Base-by-base conservation (phyloP, 2,329 filamentous ascomycete genomes). In the Orbilia oligospora region DNA sequence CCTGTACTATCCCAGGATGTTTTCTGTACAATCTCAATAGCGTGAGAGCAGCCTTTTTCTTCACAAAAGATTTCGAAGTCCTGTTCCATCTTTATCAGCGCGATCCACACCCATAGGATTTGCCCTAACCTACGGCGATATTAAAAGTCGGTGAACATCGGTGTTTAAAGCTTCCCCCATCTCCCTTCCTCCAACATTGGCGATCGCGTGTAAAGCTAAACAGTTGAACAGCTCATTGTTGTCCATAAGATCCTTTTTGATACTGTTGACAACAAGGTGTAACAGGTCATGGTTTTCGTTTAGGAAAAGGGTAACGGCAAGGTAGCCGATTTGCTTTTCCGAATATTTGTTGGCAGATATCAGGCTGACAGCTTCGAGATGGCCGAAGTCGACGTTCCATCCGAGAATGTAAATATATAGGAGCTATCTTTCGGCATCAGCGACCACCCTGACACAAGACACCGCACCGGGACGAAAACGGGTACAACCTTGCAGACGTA, bases 341-440 rank as follows among this genome's bases (percentile, higher is more conserved):
- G 95, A 98, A 86, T 98, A 99, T 84, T 98, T 99, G 83, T 89
- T 94, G 71, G 95, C 94, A 30, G 95, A 97, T 82, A 99, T 97
- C 83, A 99, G 89, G 84, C 98, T 98, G 84, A 99, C 95, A 38
- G 97, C 97, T 86, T 99, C 96, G 81, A 99, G 90, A 84, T 99
- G 96, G 71, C 96, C 96, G 85, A 99, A 99, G 85, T 98, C 97
- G 86, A 99, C 95, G 84, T 99, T 95, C 92, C 96, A 99, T 61
- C 96, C 96, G 81, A 99, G 89, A 78, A 99, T 99, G 85, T 99
- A 99, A 83, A 99, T 98, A 85, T 99, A 99, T 80, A 99, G 88
- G 81, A 99, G 90, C 90, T 89, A 81, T 67, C 14, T 36, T 80
- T 66, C 33, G 66, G 36, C 5, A 38, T 71, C 12, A 71, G 16